Evolutionary conservation across 306 rosid genomes (phyloP).

Genomic region (Luffa aegyptiaca): DNA sequence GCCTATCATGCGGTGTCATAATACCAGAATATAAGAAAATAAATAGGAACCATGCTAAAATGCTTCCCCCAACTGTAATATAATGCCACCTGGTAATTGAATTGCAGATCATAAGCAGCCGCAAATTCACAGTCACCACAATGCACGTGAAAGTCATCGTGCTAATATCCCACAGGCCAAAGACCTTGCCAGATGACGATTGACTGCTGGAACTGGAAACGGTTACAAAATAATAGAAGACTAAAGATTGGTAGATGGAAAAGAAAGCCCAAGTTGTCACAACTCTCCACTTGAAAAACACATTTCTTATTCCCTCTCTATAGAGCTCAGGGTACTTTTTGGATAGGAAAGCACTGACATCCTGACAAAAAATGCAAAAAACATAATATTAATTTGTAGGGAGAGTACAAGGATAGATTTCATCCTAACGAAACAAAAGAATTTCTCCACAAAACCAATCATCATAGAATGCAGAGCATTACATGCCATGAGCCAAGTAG

Average conservation of each 20-base stretch:
- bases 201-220: slow-evolving; percentile 40
- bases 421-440: not conserved
- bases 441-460: not conserved
- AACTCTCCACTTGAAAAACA: slow-evolving; percentile 82
- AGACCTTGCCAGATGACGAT: slow-evolving; percentile 57
- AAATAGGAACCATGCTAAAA: slow-evolving; percentile 80
- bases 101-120: slow-evolving; percentile 78
- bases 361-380: slow-evolving; percentile 31
- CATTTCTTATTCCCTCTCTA: slow-evolving; percentile 75
- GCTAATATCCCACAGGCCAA: slow-evolving; percentile 93
- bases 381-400: not conserved
- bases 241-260: slow-evolving; percentile 78
- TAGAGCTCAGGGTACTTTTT: slow-evolving; percentile 91
- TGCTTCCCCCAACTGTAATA: slow-evolving; percentile 89
- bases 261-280: slow-evolving; percentile 85
- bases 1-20: slow-evolving; percentile 49
- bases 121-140: slow-evolving; percentile 75
- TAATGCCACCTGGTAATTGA: slow-evolving; percentile 89
- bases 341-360: slow-evolving; percentile 86
- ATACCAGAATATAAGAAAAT: slow-evolving; percentile 63
- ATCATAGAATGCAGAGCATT: not conserved
- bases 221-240: slow-evolving; percentile 60
- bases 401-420: not conserved
- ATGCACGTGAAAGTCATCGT: slow-evolving; percentile 93
- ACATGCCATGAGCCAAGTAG: slow-evolving; percentile 1